phyloP scores from a whole-genome alignment of 768 basidiomycete genomes.

The Russula sp. region DNA sequence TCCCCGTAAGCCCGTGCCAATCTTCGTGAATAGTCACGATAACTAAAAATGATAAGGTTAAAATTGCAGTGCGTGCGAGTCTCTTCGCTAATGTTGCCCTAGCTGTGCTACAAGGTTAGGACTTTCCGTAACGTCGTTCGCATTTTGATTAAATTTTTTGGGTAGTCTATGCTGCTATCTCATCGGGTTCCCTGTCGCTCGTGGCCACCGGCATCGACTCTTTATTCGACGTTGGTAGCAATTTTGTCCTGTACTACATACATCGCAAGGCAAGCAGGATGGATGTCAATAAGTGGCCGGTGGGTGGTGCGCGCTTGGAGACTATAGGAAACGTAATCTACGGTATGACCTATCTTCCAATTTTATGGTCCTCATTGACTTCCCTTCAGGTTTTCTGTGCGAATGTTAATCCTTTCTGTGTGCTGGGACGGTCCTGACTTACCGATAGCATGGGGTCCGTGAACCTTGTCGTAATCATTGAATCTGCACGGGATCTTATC shows the following conservation, averaged over 20 bases:
- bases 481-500: constrained; percentile 69
- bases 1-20: constrained; percentile 44
- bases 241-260: constrained; percentile 71
- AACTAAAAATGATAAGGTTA: constrained; percentile 46
- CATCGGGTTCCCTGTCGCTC: constrained; percentile 74
- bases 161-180: constrained; percentile 86
- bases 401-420: constrained; percentile 9
- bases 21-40: neutral
- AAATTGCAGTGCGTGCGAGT: constrained; percentile 81
- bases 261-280: constrained; percentile 64
- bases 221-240: constrained; percentile 77
- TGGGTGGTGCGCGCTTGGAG: constrained; percentile 83
- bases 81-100: constrained; percentile 69
- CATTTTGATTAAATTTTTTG: constrained; percentile 5
- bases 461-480: constrained; percentile 86
- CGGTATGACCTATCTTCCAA: constrained; percentile 35
- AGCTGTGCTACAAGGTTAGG: constrained; percentile 62
- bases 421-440: neutral
- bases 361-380: neutral
- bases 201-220: constrained; percentile 89
- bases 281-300: constrained; percentile 85
- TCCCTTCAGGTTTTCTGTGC: constrained; percentile 42
- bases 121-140: neutral
- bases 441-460: constrained; percentile 75
- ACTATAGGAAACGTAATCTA: constrained; percentile 87